phyloP scores from a whole-genome alignment of 1,284 basidiomycete genomes.

The Naganishia sp. region DNA sequence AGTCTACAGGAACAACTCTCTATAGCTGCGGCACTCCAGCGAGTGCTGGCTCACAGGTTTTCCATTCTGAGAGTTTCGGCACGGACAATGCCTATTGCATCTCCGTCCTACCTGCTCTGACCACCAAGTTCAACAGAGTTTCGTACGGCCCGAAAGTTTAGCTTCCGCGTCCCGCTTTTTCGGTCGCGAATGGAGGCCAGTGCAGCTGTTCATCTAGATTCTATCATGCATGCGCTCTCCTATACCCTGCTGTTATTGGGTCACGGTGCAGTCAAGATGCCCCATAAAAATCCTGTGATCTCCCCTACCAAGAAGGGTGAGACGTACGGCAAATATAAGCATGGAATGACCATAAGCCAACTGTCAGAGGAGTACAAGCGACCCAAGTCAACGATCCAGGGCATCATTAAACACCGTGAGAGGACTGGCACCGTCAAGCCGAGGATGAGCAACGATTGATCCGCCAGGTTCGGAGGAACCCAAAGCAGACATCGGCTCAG shows the following conservation, averaged over 20 bases:
- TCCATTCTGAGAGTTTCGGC: no score
- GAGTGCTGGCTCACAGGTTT: no score
- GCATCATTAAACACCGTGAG: slow-evolving; percentile 5
- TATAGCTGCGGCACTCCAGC: no score
- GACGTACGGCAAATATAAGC: background rate
- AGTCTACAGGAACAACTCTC: no score
- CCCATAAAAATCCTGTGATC: background rate
- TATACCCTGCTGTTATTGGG: background rate
- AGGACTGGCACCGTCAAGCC: slow-evolving; percentile 12
- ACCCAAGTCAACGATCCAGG: background rate
- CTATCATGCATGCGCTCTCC: background rate
- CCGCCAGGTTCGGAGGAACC: background rate
- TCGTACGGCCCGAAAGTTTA: background rate
- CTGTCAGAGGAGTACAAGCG: no score
- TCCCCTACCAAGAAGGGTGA: background rate
- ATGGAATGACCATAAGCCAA: background rate
- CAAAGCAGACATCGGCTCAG: background rate
- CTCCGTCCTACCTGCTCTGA: no score
- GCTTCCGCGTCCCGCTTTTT: background rate
- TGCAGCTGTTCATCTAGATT: background rate
- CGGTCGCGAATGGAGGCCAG: background rate
- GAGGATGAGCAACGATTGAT: background rate
- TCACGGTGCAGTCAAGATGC: background rate
- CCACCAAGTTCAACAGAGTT: no score
- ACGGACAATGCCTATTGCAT: no score